A percentile compares a stretch with the other conserved stretches of the same genome.
These are phyloP conservation scores for Bauhinia variegata DNA, from an alignment of 306 rosid genomes.

Conservation along the genomic window DNA sequence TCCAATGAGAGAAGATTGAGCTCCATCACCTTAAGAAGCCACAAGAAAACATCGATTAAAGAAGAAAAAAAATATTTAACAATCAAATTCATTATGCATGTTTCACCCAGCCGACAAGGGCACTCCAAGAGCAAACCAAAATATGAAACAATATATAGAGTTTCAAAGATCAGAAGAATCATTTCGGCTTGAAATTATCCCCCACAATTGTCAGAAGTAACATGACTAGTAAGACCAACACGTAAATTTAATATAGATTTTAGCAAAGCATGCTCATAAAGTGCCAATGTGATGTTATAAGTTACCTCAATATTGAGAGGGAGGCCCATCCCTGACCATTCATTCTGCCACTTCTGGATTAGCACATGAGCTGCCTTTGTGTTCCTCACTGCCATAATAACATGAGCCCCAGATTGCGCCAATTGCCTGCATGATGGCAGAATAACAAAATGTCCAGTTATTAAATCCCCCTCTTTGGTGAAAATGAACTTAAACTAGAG, in stretches of 20 bases:
- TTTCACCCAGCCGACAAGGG: not conserved
- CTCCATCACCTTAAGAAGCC: slow-evolving; percentile 72
- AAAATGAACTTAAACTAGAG: slow-evolving; percentile 3
- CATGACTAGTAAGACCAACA: not conserved
- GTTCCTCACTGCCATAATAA: slow-evolving; percentile 98
- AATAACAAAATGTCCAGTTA: slow-evolving; percentile 13
- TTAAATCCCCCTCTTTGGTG: not conserved
- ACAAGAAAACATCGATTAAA: slow-evolving; percentile 30
- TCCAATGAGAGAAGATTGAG: slow-evolving; percentile 94
- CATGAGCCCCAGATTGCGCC: slow-evolving; percentile 95
- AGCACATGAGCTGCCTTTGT: slow-evolving; percentile 73
- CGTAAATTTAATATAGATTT: slow-evolving; percentile 12
- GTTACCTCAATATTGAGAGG: slow-evolving; percentile 92
- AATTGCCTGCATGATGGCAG: slow-evolving; percentile 69
- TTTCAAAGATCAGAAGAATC: not conserved
- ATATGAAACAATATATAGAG: not conserved
- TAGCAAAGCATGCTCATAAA: too few species aligned
- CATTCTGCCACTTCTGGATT: slow-evolving; percentile 90
- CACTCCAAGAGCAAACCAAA: too few species aligned
- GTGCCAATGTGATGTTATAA: slow-evolving; percentile 7
- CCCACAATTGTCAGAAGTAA: slow-evolving; percentile 27
- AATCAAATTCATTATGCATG: not conserved
- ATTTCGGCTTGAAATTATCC: not conserved
- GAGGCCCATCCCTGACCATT: slow-evolving; percentile 77
- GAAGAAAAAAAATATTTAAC: not conserved